A percentile compares a stretch with the other conserved stretches of the same genome.
These are phyloP conservation scores for Datisca glomerata DNA, from an alignment of 306 rosid species.

Conservation along the genomic window DNA sequence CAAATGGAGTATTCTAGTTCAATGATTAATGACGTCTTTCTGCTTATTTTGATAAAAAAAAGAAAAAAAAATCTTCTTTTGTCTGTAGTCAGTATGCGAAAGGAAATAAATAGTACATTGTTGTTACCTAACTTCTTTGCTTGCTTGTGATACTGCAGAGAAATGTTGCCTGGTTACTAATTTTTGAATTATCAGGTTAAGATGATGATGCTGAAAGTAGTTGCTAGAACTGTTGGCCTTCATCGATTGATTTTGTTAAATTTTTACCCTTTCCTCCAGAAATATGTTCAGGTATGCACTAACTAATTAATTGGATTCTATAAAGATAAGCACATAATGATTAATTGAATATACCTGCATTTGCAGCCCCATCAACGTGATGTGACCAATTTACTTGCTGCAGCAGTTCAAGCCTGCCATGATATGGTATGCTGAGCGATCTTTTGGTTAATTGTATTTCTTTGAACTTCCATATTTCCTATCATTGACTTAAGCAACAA, in stretches of 20 bases:
- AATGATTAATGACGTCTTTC: no score
- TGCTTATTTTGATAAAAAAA: no score
- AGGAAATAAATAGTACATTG: no score
- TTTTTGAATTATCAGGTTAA: slow-evolving; percentile 41
- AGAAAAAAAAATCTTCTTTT: no score
- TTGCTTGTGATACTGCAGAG: no score
- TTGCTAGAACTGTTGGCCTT: slow-evolving; percentile 80
- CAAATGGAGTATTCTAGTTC: no score
- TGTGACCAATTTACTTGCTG: slow-evolving; percentile 68
- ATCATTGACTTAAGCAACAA: neutral
- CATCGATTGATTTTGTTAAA: slow-evolving; percentile 55
- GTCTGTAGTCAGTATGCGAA: no score
- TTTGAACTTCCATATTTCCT: neutral
- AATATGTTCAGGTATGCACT: slow-evolving; percentile 62
- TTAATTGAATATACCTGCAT: neutral
- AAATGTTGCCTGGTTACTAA: no score
- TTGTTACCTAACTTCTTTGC: no score
- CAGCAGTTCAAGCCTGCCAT: slow-evolving; percentile 89
- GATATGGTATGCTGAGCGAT: slow-evolving; percentile 51
- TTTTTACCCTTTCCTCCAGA: slow-evolving; percentile 60
- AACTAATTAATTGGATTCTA: no score
- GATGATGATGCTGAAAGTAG: slow-evolving; percentile 87
- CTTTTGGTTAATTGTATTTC: neutral
- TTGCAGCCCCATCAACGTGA: slow-evolving; percentile 80
- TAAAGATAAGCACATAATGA: no score